Conservation (phyloP, 495 filamentous ascomycete genomes). For the Ascobolus immersus region DNA sequence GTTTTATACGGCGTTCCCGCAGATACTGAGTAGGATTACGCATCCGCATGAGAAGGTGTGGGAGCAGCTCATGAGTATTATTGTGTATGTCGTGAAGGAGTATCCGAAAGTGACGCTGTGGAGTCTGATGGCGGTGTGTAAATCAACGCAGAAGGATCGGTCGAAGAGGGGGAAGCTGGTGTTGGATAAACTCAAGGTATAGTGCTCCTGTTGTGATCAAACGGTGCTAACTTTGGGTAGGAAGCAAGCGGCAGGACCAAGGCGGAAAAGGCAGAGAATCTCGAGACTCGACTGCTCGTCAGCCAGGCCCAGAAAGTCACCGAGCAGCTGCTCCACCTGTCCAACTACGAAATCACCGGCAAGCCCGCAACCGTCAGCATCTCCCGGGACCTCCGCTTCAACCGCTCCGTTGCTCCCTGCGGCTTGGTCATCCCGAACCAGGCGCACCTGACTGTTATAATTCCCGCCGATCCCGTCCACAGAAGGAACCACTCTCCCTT, state of each 20-base stretch:
- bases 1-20: conserved; percentile 76
- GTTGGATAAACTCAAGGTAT: conserved; percentile 19
- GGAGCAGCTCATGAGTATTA: conserved; percentile 45
- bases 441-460: conserved; percentile 49
- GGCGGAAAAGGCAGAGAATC: not conserved
- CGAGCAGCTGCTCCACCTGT: conserved; percentile 56
- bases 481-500: conserved; percentile 61
- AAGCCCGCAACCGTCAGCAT: conserved; percentile 47
- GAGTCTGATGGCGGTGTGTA: conserved; percentile 63
- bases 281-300: conserved; percentile 43
- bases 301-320: conserved; percentile 56
- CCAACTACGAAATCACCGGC: conserved; percentile 37
- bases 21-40: conserved; percentile 75
- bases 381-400: conserved; percentile 52
- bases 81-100: conserved; percentile 49
- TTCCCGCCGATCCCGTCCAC: conserved; percentile 49
- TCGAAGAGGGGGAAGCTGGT: conserved; percentile 27
- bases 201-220: not conserved
- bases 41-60: conserved; percentile 58
- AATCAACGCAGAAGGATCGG: conserved; percentile 26
- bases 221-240: not conserved
- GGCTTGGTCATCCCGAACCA: conserved; percentile 71
- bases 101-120: conserved; percentile 86
- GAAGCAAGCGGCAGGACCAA: not conserved
- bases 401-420: conserved; percentile 56